A percentile compares a stretch with the other conserved stretches of the same genome.
phyloP scores from a whole-genome alignment of 352 stramenopile genomes.

The Phytophthora palmivora region DNA sequence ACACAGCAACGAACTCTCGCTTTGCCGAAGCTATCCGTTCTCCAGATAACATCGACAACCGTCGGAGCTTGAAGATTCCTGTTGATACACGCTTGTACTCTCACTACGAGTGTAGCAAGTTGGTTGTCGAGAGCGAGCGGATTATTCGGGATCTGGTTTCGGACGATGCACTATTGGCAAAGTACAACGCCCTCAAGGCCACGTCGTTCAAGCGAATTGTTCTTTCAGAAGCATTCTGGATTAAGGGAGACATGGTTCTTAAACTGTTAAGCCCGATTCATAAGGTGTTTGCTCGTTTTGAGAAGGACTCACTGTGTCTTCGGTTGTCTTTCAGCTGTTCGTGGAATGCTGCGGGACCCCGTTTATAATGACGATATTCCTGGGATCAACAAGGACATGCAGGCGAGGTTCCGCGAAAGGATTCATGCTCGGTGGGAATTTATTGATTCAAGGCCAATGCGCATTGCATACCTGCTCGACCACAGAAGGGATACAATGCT shows the following conservation, averaged over 20 bases:
- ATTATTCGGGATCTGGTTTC: constrained; percentile 8
- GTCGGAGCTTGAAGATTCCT: constrained; percentile 5
- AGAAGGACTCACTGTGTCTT: constrained; percentile 15
- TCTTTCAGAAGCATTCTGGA: constrained; percentile 8
- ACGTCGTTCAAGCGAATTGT: not conserved
- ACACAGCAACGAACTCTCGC: constrained; percentile 8
- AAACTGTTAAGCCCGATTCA: constrained; percentile 16
- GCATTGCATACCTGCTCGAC: constrained; percentile 8
- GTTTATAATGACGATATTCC: constrained; percentile 13
- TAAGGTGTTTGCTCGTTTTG: constrained; percentile 6
- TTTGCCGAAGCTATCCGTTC: not conserved
- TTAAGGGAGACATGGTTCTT: constrained; percentile 4
- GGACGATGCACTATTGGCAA: constrained; percentile 5
- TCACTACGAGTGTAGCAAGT: constrained; percentile 4
- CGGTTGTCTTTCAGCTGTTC: constrained; percentile 15
- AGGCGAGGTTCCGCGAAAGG: constrained; percentile 1
- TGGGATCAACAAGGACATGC: not conserved
- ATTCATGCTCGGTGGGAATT: constrained; percentile 13
- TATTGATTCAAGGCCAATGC: constrained; percentile 4
- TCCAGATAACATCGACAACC: not conserved
- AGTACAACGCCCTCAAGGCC: constrained; percentile 4
- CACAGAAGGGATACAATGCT: constrained; percentile 2
- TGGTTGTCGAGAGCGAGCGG: constrained; percentile 6
- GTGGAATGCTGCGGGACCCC: constrained; percentile 2
- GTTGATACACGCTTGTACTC: constrained; percentile 12